Evolutionary conservation across 1,284 basidiomycete genomes (phyloP).

Genomic region (Ceratobasidium theobromae): DNA sequence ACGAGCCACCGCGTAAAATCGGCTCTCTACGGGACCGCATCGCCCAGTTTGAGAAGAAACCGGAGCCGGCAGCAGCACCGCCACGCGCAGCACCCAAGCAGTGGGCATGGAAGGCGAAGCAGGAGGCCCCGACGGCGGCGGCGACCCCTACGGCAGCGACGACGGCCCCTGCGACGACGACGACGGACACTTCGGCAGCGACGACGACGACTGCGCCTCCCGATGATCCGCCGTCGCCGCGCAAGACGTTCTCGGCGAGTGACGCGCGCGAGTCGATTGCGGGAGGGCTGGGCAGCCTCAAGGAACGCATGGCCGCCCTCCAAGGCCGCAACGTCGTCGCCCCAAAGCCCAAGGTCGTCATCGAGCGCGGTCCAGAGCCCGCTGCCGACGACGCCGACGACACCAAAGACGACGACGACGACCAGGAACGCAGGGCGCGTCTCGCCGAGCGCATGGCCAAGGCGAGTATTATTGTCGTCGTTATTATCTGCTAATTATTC

Average conservation of each 20-base stretch:
- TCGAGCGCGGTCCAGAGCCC: conserved; percentile 40
- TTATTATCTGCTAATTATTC: not conserved
- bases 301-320: conserved; percentile 89
- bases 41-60: conserved; percentile 71
- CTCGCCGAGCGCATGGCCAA: conserved; percentile 43
- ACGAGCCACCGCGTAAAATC: conserved; percentile 35
- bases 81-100: conserved; percentile 40
- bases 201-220: conserved; percentile 16
- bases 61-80: conserved; percentile 49
- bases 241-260: conserved; percentile 64
- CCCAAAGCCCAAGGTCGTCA: conserved; percentile 52
- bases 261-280: conserved; percentile 83
- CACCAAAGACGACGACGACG: conserved; percentile 36
- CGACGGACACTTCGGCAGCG: conserved; percentile 30
- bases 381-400: conserved; percentile 39
- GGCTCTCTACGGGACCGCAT: conserved; percentile 80
- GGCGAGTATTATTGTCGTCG: conserved; percentile 37
- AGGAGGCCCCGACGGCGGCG: conserved; percentile 30
- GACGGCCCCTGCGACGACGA: not conserved
- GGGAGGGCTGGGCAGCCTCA: conserved; percentile 60
- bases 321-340: conserved; percentile 70
- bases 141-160: conserved; percentile 32
- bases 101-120: conserved; percentile 34
- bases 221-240: conserved; percentile 38
- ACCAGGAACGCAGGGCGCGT: conserved; percentile 12